Evolutionary conservation across 441 rosid genomes (phyloP).

Genomic region (Isatis lusitanica): DNA sequence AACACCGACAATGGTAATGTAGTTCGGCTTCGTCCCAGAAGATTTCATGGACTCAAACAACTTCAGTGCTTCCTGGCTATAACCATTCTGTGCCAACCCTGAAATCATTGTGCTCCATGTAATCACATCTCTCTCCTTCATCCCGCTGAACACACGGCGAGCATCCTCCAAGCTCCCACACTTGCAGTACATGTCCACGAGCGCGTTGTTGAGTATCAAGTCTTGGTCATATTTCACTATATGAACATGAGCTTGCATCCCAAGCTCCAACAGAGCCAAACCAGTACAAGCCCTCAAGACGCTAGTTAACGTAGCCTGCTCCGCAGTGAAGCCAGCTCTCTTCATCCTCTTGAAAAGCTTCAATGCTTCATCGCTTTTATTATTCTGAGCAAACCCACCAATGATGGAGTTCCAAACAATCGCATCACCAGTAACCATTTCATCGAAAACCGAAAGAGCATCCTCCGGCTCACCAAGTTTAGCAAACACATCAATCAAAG

Average conservation of each 20-base stretch:
- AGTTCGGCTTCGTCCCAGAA: slow-evolving; percentile 55
- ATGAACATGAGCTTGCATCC: slow-evolving; percentile 76
- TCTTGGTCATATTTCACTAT: slow-evolving; percentile 65
- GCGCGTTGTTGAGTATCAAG: slow-evolving; percentile 70
- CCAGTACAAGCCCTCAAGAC: slow-evolving; percentile 75
- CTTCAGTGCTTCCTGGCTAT: slow-evolving; percentile 59
- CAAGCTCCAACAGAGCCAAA: slow-evolving; percentile 59
- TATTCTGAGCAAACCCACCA: slow-evolving; percentile 70
- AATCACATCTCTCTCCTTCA: slow-evolving; percentile 64
- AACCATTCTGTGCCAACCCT: slow-evolving; percentile 74
- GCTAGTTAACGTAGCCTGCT: slow-evolving; percentile 65
- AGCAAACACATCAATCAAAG: slow-evolving; percentile 69
- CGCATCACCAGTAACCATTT: slow-evolving; percentile 61
- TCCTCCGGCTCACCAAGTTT: slow-evolving; percentile 49
- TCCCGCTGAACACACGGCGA: slow-evolving; percentile 44
- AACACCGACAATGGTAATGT: slow-evolving; percentile 60
- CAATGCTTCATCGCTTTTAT: slow-evolving; percentile 59
- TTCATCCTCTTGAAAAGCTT: slow-evolving; percentile 67
- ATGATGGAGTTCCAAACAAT: slow-evolving; percentile 81
- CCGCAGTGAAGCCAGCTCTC: slow-evolving; percentile 58
- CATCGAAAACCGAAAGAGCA: slow-evolving; percentile 56
- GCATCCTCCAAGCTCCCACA: slow-evolving; percentile 80
- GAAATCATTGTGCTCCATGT: slow-evolving; percentile 83
- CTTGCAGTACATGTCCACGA: slow-evolving; percentile 80
- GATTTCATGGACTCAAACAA: slow-evolving; percentile 58